phyloP scores from a whole-genome alignment of 2,329 filamentous ascomycete genomes.

The Aureobasidium uvarum region DNA sequence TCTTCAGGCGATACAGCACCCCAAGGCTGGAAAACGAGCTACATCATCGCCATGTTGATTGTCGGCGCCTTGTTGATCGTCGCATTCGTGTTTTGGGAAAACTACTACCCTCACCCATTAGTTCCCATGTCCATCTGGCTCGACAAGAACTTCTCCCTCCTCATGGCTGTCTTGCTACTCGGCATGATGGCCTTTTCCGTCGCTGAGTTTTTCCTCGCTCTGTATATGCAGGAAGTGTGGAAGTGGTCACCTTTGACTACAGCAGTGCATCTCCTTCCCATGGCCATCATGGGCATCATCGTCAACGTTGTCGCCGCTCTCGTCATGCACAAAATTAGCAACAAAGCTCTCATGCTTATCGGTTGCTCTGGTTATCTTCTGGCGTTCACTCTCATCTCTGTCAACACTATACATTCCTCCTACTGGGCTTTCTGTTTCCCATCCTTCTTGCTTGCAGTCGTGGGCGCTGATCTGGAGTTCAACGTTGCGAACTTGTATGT shows the following conservation, averaged over 20 bases:
- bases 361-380: slow-evolving; percentile 48
- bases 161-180: slow-evolving; percentile 57
- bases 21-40: slow-evolving; percentile 61
- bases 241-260: slow-evolving; percentile 56
- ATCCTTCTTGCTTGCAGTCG: slow-evolving; percentile 58
- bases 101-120: slow-evolving; percentile 47
- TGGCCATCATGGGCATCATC: slow-evolving; percentile 61
- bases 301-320: slow-evolving; percentile 63
- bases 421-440: slow-evolving; percentile 69
- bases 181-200: slow-evolving; percentile 64
- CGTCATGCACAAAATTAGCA: slow-evolving; percentile 62
- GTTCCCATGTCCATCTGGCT: slow-evolving; percentile 58
- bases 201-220: slow-evolving; percentile 61
- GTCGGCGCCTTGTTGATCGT: slow-evolving; percentile 58
- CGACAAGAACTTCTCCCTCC: slow-evolving; percentile 63
- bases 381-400: slow-evolving; percentile 55
- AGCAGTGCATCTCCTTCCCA: slow-evolving; percentile 63
- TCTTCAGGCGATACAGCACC: slow-evolving; percentile 56
- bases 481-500: slow-evolving; percentile 73
- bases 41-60: slow-evolving; percentile 62
- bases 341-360: slow-evolving; percentile 60
- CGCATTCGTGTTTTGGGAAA: slow-evolving; percentile 63
- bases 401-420: slow-evolving; percentile 54
- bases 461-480: slow-evolving; percentile 68
- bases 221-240: slow-evolving; percentile 62